A percentile compares a stretch with the other conserved stretches of the same genome.
These are phyloP conservation scores for Tuctoria greenei DNA, from an alignment of 176 grass and related monocot species.

Conservation along the genomic window DNA sequence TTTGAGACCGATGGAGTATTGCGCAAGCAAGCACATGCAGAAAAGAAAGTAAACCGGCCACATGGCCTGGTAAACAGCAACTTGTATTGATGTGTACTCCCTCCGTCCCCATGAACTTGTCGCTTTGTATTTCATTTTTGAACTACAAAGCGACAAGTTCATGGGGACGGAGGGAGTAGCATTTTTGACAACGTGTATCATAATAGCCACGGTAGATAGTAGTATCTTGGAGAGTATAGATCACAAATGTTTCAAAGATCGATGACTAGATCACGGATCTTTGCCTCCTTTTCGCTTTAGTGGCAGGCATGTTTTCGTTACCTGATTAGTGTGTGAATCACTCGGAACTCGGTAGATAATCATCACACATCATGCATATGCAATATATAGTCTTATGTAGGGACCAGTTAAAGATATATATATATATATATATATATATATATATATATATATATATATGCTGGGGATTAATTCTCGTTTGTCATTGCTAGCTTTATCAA, in stretches of 20 bases:
- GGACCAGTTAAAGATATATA: conserved; percentile 7
- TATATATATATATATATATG: no score
- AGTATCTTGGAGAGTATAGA: conserved; percentile 42
- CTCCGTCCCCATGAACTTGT: no score
- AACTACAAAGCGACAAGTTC: no score
- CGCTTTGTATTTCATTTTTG: no score
- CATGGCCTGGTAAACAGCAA: conserved; percentile 1
- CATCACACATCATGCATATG: conserved; percentile 45
- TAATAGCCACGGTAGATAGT: conserved; percentile 38
- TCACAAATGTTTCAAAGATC: conserved; percentile 36
- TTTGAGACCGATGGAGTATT: no score
- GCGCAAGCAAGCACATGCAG: conserved; percentile 50
- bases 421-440: no score
- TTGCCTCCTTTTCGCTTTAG: conserved; percentile 29
- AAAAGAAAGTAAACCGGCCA: conserved; percentile 13
- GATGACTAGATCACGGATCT: conserved; percentile 35
- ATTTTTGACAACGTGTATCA: conserved; percentile 56
- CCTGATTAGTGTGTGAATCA: conserved; percentile 41
- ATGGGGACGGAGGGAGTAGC: no score
- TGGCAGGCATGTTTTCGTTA: conserved; percentile 56
- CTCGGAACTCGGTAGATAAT: conserved; percentile 35
- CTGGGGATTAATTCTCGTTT: not conserved
- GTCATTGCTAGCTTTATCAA: not conserved
- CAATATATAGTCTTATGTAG: conserved; percentile 1
- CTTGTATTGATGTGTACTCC: conserved; percentile 8